These are phyloP conservation scores for Solanum piurae DNA, from an alignment of 257 asterid species.

Conservation along the genomic window DNA sequence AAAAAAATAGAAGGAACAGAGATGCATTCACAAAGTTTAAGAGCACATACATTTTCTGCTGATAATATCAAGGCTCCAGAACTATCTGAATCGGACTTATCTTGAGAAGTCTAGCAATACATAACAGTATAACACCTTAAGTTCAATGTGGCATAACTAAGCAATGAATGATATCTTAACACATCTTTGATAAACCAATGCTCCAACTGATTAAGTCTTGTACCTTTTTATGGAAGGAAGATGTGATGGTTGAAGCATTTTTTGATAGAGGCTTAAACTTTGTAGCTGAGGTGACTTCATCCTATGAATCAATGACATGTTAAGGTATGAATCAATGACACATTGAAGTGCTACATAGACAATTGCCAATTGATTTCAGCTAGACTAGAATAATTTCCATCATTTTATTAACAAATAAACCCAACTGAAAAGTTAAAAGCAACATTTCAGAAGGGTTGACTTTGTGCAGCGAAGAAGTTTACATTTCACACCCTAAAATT, in stretches of 20 bases:
- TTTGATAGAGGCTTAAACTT: constrained; percentile 19
- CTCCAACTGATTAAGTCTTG: neutral
- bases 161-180: neutral
- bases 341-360: neutral
- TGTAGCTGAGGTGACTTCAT: constrained; percentile 24
- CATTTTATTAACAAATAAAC: neutral
- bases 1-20: neutral
- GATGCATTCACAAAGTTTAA: neutral
- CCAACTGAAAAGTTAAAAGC: neutral
- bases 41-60: constrained; percentile 10
- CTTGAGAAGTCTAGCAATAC: constrained; percentile 7
- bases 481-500: neutral
- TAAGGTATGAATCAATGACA: neutral
- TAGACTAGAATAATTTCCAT: neutral
- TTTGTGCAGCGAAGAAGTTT: neutral
- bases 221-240: constrained; percentile 45
- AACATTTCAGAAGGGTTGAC: neutral
- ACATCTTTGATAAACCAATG: neutral
- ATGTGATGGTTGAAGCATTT: constrained; percentile 17
- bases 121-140: neutral
- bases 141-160: neutral
- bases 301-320: neutral
- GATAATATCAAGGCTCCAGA: constrained; percentile 7
- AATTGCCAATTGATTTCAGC: neutral
- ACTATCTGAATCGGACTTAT: constrained; percentile 11